A percentile compares a stretch with the other conserved stretches of the same genome.
Evolutionary conservation across 352 stramenopile species (phyloP).

Genomic region (Pythium pyrilobum): DNA sequence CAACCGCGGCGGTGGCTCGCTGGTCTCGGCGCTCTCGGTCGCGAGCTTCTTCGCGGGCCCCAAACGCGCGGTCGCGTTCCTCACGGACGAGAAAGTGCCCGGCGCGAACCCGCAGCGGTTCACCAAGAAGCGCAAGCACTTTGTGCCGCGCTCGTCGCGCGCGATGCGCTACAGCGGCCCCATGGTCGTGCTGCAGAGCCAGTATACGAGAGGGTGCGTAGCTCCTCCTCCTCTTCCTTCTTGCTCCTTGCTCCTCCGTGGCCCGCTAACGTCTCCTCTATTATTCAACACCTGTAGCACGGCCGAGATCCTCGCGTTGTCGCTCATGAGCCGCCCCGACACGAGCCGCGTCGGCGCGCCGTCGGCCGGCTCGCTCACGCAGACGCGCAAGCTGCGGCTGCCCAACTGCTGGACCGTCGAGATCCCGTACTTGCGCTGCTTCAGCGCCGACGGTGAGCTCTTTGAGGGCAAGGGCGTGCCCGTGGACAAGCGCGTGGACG

Average conservation of each 20-base stretch:
- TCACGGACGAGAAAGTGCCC: conserved; percentile 63
- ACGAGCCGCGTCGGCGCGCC: conserved; percentile 55
- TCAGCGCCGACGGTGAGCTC: conserved; percentile 50
- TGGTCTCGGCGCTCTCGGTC: conserved; percentile 53
- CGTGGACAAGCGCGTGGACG: conserved; percentile 33
- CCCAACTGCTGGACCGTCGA: conserved; percentile 83
- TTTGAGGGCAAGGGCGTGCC: conserved; percentile 66
- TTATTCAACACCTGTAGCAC: no score
- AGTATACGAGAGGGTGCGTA: conserved; percentile 68
- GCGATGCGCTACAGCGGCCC: conserved; percentile 58
- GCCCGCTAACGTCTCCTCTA: no score
- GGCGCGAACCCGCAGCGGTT: conserved; percentile 30
- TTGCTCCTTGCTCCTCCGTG: no score
- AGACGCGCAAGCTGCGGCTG: conserved; percentile 57
- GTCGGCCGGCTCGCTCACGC: conserved; percentile 58
- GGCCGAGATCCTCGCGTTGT: conserved; percentile 62
- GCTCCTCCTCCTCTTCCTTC: no score
- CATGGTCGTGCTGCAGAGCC: conserved; percentile 66
- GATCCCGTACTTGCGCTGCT: conserved; percentile 69
- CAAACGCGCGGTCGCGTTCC: conserved; percentile 42
- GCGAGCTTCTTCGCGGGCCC: conserved; percentile 68
- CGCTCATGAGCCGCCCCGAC: conserved; percentile 53
- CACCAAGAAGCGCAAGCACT: conserved; percentile 54
- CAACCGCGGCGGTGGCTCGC: conserved; percentile 66
- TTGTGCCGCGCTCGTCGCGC: conserved; percentile 49